Percentiles rank a stretch among this genome's conserved stretches.
These are phyloP conservation scores for Starmera stellimalicola DNA, from an alignment of 1,139 yeast species.

Conservation along the genomic window DNA sequence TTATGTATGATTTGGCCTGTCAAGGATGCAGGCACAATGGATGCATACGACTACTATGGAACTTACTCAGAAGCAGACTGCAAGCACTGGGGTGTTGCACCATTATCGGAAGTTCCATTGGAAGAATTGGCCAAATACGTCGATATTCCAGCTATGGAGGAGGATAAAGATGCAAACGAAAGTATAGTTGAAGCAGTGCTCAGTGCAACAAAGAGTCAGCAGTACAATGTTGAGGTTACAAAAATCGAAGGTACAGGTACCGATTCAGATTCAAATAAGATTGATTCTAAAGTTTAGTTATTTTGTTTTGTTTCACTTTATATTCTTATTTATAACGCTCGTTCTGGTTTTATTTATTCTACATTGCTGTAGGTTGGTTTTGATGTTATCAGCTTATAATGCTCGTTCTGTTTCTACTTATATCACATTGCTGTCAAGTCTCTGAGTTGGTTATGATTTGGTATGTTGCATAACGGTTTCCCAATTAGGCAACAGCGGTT, in stretches of 20 bases:
- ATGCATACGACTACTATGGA: slow-evolving; percentile 13
- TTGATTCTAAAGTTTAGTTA: background rate
- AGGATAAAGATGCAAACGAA: background rate
- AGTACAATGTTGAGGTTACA: background rate
- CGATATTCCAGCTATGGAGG: background rate
- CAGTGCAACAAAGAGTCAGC: background rate
- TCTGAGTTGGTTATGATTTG: background rate
- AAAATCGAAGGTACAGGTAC: background rate
- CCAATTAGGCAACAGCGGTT: background rate
- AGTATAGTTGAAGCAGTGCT: background rate
- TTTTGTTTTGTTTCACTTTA: background rate
- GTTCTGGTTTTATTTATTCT: background rate
- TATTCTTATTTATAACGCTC: background rate
- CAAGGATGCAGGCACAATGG: slow-evolving; percentile 25
- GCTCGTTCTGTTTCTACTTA: background rate
- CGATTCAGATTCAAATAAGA: background rate
- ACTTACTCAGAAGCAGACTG: background rate
- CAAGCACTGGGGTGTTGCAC: slow-evolving; percentile 10
- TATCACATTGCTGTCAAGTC: too few species aligned
- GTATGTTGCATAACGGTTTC: background rate
- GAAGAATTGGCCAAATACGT: background rate
- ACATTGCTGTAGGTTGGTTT: background rate
- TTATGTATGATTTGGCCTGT: slow-evolving; percentile 24
- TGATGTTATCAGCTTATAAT: background rate
- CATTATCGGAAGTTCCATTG: slow-evolving; percentile 1